These are phyloP conservation scores for Picochlorum sp. DNA, from an alignment of 139 green algal species.

Conservation along the genomic window DNA sequence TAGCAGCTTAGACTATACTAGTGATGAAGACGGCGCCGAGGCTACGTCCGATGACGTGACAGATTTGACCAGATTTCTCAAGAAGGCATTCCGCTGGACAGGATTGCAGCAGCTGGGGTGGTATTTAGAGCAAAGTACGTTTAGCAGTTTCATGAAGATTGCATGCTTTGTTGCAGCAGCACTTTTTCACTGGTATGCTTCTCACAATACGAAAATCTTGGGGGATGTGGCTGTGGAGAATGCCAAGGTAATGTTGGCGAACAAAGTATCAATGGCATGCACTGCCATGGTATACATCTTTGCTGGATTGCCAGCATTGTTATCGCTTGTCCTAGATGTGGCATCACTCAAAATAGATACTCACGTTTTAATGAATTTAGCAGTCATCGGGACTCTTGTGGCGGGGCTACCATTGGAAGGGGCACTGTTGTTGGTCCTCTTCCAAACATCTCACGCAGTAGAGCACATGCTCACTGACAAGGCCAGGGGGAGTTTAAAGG, in stretches of 20 bases:
- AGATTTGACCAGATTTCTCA: constrained; percentile 27
- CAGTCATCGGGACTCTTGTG: constrained; percentile 56
- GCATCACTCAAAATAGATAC: constrained; percentile 54
- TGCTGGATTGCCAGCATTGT: constrained; percentile 21
- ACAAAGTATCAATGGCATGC: not conserved
- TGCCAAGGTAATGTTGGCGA: not conserved
- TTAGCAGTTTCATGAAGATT: constrained; percentile 17
- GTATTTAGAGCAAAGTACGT: constrained; percentile 31
- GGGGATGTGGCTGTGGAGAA: not conserved
- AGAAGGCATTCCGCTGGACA: constrained; percentile 7
- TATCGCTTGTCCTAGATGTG: constrained; percentile 33
- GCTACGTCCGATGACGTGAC: constrained; percentile 12
- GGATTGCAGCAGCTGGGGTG: constrained; percentile 26
- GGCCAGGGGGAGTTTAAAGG: constrained; percentile 44
- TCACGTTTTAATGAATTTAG: constrained; percentile 75
- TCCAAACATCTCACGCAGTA: constrained; percentile 38
- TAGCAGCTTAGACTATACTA: not conserved
- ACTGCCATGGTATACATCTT: constrained; percentile 29
- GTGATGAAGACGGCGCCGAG: not conserved
- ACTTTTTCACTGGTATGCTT: not conserved
- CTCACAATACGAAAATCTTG: not conserved
- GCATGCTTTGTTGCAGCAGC: constrained; percentile 10
- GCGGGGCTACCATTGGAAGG: constrained; percentile 66
- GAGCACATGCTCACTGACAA: constrained; percentile 12
- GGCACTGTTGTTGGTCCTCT: constrained; percentile 77